A percentile compares a stretch with the other conserved stretches of the same genome.
phyloP scores from a whole-genome alignment of 225 moss, liverwort and hornwort species.

The Asterella californica region DNA sequence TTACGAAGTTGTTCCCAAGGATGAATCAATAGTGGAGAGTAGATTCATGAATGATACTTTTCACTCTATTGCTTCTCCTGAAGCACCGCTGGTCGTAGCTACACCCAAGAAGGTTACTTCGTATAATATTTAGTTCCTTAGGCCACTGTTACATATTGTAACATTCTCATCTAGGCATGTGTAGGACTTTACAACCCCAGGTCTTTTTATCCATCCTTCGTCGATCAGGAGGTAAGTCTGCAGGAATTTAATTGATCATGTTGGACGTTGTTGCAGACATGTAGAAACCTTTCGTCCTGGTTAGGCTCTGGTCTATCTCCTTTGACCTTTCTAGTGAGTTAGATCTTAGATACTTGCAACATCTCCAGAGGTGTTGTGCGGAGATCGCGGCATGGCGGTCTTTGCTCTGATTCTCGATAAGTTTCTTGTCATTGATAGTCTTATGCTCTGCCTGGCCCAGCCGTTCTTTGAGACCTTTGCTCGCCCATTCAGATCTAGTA shows the following conservation, averaged over 20 bases:
- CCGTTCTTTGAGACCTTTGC: neutral
- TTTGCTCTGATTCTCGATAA: neutral
- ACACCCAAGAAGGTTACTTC: slow-evolving; percentile 82
- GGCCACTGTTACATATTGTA: slow-evolving; percentile 7
- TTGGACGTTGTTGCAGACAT: neutral
- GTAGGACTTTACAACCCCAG: neutral
- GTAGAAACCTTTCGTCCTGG: neutral
- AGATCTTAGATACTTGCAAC: neutral
- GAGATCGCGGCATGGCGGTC: neutral
- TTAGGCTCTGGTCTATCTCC: neutral
- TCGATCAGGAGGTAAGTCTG: neutral
- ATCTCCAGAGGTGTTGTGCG: neutral
- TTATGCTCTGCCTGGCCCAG: neutral
- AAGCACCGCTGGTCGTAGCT: slow-evolving; percentile 87
- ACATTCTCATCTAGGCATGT: neutral
- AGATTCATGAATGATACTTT: slow-evolving; percentile 94
- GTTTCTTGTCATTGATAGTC: neutral
- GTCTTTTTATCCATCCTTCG: neutral
- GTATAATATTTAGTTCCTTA: slow-evolving; percentile 49
- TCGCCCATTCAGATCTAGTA: neutral
- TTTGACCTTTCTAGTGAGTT: neutral
- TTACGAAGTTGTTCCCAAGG: slow-evolving; percentile 81
- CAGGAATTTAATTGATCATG: neutral
- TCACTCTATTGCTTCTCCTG: slow-evolving; percentile 50
- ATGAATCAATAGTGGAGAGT: slow-evolving; percentile 86